Conservation (phyloP, 768 basidiomycete genomes). For the Boletus reticulatus region DNA sequence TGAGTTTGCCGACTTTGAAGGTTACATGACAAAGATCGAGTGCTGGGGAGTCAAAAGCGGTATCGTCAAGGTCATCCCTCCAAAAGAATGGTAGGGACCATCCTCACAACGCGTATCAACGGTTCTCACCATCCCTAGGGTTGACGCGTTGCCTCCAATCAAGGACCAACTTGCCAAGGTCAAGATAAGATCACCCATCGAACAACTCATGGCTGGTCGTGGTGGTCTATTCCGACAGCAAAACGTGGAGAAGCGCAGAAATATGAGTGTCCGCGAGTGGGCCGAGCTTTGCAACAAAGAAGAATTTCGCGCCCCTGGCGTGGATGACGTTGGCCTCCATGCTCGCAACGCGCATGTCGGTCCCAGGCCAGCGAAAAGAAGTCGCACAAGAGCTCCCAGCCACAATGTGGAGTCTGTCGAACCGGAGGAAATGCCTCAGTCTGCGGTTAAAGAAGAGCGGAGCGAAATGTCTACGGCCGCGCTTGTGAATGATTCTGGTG, state of each 20-base stretch:
- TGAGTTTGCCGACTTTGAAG: constrained; percentile 91
- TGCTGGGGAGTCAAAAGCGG: constrained; percentile 90
- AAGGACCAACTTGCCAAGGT: constrained; percentile 68
- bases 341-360: constrained; percentile 37
- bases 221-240: constrained; percentile 86
- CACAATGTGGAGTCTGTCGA: constrained; percentile 43
- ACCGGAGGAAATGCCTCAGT: constrained; percentile 33
- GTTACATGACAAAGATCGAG: constrained; percentile 81
- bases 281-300: constrained; percentile 70
- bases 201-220: constrained; percentile 87
- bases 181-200: constrained; percentile 87
- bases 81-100: constrained; percentile 79
- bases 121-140: constrained; percentile 45
- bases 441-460: constrained; percentile 48
- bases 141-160: constrained; percentile 67
- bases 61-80: constrained; percentile 95
- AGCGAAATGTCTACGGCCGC: constrained; percentile 10
- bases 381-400: constrained; percentile 41
- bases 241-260: constrained; percentile 84
- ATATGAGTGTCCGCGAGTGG: constrained; percentile 89
- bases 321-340: constrained; percentile 62
- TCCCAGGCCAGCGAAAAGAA: constrained; percentile 36
- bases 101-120: constrained; percentile 13
- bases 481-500: constrained; percentile 1
- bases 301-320: constrained; percentile 71